Evolutionary conservation across 2,329 filamentous ascomycete species (phyloP).

Genomic region (Phyllachora maydis): DNA sequence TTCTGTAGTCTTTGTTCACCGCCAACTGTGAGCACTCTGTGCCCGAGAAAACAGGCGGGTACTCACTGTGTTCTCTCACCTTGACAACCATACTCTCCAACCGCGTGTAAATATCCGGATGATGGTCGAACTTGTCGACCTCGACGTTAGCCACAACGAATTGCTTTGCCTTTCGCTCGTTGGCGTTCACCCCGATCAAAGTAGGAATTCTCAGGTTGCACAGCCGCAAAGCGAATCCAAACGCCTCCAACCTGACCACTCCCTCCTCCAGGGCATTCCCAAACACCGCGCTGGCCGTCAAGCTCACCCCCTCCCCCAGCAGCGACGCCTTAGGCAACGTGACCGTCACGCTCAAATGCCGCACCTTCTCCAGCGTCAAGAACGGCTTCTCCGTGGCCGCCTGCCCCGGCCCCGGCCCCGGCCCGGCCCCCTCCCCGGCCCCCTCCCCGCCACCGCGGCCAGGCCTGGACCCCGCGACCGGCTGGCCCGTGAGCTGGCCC

Average conservation of each 20-base stretch:
- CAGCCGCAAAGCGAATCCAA: constrained; percentile 21
- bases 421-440: background rate
- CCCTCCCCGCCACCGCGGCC: background rate
- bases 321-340: constrained; percentile 48
- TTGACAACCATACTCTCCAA: constrained; percentile 41
- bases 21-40: constrained; percentile 2
- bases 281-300: constrained; percentile 24
- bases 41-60: constrained; percentile 3
- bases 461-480: constrained; percentile 10
- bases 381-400: too few species aligned
- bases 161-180: constrained; percentile 48
- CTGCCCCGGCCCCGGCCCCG: constrained; percentile 6
- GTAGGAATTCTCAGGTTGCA: constrained; percentile 40
- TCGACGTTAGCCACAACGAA: constrained; percentile 41
- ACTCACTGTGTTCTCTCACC: too few species aligned
- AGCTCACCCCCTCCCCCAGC: constrained; percentile 36
- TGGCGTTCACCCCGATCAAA: constrained; percentile 51
- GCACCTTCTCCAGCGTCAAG: constrained; percentile 15
- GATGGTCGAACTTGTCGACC: constrained; percentile 28
- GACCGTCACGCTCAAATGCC: constrained; percentile 28
- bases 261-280: constrained; percentile 7
- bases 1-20: constrained; percentile 22
- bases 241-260: constrained; percentile 8
- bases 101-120: constrained; percentile 26
- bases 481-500: constrained; percentile 14